These are phyloP conservation scores for Sarocladium brachiariae DNA, from an alignment of 2,329 filamentous ascomycete genomes.

Conservation along the genomic window DNA sequence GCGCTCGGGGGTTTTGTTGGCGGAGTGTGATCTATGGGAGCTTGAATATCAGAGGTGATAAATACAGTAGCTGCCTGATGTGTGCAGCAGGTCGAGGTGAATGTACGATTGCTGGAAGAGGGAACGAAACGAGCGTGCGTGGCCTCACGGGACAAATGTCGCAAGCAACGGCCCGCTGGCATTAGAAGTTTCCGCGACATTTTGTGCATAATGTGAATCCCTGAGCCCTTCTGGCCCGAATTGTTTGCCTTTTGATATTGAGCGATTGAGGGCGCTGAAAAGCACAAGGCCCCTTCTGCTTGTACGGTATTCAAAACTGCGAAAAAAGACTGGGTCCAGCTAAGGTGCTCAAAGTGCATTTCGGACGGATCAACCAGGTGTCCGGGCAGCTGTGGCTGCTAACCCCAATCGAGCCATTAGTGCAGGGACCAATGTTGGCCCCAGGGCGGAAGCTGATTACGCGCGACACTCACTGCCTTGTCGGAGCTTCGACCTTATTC, in stretches of 20 bases:
- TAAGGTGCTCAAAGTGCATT: background rate
- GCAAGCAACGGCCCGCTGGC: conserved; percentile 18
- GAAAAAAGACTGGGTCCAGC: conserved; percentile 4
- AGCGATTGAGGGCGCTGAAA: too few species aligned
- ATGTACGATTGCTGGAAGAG: conserved; percentile 16
- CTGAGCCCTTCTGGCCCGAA: too few species aligned
- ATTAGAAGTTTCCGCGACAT: conserved; percentile 17
- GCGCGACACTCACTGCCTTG: conserved; percentile 19
- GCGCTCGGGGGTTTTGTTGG: conserved; percentile 81
- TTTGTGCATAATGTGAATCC: conserved; percentile 1
- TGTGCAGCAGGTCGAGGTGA: conserved; percentile 21
- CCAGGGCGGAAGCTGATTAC: conserved; percentile 15
- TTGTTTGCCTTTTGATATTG: too few species aligned
- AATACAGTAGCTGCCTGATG: conserved; percentile 18
- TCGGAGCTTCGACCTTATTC: conserved; percentile 7
- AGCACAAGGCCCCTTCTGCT: too few species aligned
- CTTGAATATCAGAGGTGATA: conserved; percentile 14
- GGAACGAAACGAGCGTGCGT: background rate
- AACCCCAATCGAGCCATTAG: background rate
- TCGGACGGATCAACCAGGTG: conserved; percentile 5
- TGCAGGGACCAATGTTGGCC: background rate
- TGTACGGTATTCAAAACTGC: background rate
- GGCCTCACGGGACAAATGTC: conserved; percentile 18
- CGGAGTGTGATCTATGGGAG: conserved; percentile 44
- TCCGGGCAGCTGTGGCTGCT: background rate